Evolutionary conservation across 1,284 basidiomycete genomes (phyloP).

Genomic region (Ustilago nuda): DNA sequence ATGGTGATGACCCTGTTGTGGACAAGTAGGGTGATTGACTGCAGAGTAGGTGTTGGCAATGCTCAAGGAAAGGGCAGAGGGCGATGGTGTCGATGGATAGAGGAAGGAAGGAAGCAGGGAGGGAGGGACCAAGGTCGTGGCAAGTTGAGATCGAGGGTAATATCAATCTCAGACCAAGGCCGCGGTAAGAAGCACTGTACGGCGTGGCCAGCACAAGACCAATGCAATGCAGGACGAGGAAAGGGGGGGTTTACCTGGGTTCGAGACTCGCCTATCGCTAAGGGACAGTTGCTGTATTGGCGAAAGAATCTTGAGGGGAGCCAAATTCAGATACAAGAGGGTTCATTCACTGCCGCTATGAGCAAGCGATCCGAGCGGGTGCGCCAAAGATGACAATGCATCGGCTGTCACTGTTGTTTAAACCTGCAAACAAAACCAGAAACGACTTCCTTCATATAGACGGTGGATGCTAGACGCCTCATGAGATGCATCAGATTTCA

Average conservation of each 20-base stretch:
- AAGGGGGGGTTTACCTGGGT: background rate
- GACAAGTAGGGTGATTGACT: background rate
- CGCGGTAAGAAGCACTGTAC: background rate
- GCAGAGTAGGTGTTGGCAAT: background rate
- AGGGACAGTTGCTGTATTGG: slow-evolving; percentile 1
- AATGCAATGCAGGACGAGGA: slow-evolving; percentile 12
- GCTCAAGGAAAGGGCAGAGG: background rate
- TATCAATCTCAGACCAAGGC: slow-evolving; percentile 10
- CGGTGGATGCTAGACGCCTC: slow-evolving; percentile 25
- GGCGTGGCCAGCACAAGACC: slow-evolving; percentile 6
- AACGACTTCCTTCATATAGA: background rate
- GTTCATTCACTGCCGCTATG: slow-evolving; percentile 3
- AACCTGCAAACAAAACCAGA: background rate
- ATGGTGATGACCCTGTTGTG: background rate
- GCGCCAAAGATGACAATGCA: background rate
- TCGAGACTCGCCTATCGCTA: slow-evolving; percentile 5
- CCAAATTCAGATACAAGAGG: slow-evolving; percentile 2
- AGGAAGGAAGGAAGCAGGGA: background rate
- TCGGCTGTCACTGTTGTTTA: background rate
- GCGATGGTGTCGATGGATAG: slow-evolving; percentile 2
- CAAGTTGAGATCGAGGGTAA: slow-evolving; percentile 1
- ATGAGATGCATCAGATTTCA: slow-evolving; percentile 4
- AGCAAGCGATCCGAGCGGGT: slow-evolving; percentile 11
- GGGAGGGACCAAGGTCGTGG: background rate
- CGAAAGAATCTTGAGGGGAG: background rate